A percentile compares a stretch with the other conserved stretches of the same genome.
These are phyloP conservation scores for Nitzschia sp. DNA, from an alignment of 108 stramenopile genomes.

Conservation along the genomic window DNA sequence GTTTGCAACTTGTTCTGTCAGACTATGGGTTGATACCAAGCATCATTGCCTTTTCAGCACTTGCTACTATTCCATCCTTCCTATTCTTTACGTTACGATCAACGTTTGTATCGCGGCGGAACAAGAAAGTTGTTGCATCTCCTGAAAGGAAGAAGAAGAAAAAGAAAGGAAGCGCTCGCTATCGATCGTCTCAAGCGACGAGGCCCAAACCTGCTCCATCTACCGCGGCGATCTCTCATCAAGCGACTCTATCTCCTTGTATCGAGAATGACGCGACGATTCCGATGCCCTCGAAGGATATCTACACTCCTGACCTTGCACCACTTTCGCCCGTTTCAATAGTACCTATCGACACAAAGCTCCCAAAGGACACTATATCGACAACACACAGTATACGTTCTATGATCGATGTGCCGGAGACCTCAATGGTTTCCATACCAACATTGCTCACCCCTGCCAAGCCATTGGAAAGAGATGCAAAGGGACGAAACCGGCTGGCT, in stretches of 20 bases:
- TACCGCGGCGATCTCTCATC: neutral
- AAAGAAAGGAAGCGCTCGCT: constrained; percentile 20
- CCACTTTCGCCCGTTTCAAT: constrained; percentile 1
- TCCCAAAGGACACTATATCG: neutral
- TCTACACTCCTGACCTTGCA: constrained; percentile 6
- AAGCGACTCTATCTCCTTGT: too few relatives aligned
- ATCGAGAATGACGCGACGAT: too few relatives aligned
- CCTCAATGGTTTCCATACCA: constrained; percentile 2
- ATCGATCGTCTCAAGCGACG: neutral
- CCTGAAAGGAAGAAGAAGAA: constrained; percentile 44
- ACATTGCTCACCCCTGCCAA: constrained; percentile 1
- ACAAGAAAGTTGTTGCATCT: neutral
- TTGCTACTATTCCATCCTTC: constrained; percentile 41
- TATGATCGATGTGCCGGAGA: constrained; percentile 7
- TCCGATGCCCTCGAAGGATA: too few relatives aligned
- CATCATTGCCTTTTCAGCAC: constrained; percentile 32
- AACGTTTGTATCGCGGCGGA: constrained; percentile 23
- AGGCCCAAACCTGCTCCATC: neutral
- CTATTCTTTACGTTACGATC: constrained; percentile 42
- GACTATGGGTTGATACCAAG: constrained; percentile 55
- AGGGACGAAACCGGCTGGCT: constrained; percentile 23
- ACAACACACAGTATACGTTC: neutral
- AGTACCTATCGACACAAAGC: neutral
- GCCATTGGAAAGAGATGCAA: constrained; percentile 2
- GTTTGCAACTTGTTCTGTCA: constrained; percentile 40